Percentiles rank a stretch among this genome's conserved stretches.
Evolutionary conservation across 345 rosid species (phyloP).

Genomic region (Angophora floribunda): DNA sequence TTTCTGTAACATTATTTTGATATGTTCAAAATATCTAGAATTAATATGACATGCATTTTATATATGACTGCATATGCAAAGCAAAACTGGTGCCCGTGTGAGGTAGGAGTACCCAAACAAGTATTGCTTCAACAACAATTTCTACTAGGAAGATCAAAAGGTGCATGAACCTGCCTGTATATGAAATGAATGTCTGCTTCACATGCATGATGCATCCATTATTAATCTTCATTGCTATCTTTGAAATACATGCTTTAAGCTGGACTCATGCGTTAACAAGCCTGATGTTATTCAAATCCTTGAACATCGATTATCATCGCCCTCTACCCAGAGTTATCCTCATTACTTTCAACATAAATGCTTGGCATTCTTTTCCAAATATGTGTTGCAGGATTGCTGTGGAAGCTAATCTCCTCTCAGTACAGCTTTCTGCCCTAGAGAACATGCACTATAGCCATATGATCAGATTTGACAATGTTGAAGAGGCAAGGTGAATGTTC

Average conservation of each 20-base stretch:
- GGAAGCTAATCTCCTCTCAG: constrained; percentile 54
- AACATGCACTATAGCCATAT: constrained; percentile 92
- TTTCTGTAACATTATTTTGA: neutral
- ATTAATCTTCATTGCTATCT: neutral
- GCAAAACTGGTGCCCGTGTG: neutral
- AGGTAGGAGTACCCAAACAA: neutral
- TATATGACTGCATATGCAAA: neutral
- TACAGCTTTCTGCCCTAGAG: constrained; percentile 80
- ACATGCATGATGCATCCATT: neutral
- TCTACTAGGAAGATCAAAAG: neutral
- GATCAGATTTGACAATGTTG: constrained; percentile 82
- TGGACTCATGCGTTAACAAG: neutral
- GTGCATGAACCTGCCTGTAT: neutral
- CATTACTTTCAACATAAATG: neutral
- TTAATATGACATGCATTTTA: neutral
- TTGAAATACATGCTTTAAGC: neutral
- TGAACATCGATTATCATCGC: neutral
- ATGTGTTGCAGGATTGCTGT: constrained; percentile 55
- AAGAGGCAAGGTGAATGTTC: constrained; percentile 62
- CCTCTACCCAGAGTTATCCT: neutral
- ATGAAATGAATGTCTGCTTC: neutral
- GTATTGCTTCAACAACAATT: neutral
- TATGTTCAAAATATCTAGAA: neutral
- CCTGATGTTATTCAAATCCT: neutral
- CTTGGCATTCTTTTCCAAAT: neutral